Conservation (phyloP, 164 flowering plant species). For the Umbilicus rupestris region DNA sequence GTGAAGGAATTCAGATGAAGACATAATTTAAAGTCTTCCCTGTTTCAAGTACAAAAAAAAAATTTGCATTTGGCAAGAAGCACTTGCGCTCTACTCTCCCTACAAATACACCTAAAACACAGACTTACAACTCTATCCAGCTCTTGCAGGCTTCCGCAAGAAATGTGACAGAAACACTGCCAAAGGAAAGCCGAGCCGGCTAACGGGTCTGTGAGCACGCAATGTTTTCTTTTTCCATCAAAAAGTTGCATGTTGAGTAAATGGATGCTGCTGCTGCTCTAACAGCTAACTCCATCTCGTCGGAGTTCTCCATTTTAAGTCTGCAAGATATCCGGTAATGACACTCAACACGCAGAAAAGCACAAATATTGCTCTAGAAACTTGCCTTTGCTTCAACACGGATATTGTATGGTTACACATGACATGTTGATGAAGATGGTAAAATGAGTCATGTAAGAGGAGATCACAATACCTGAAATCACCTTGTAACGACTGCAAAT, state of each 20-base stretch:
- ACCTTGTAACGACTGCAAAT: conserved; percentile 20
- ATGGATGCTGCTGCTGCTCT: conserved; percentile 90
- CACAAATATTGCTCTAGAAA: not conserved
- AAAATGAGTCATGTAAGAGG: not conserved
- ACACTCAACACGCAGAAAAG: not conserved
- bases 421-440: not conserved
- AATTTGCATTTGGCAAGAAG: not conserved
- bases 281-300: conserved; percentile 52
- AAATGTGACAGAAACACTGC: not conserved
- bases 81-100: conserved; percentile 4
- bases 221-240: conserved; percentile 37
- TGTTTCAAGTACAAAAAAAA: no score
- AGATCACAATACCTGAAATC: conserved; percentile 30
- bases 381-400: not conserved
- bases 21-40: no score
- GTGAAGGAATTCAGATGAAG: not conserved
- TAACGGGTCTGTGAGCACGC: conserved; percentile 30
- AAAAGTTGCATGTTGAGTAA: conserved; percentile 68
- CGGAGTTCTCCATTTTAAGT: conserved; percentile 23
- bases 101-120: not conserved
- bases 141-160: not conserved
- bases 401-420: not conserved
- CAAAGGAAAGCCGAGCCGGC: not conserved
- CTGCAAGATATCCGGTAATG: conserved; percentile 23
- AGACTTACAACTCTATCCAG: not conserved